Conservation (phyloP, 306 rosid genomes). For the Benincasa hispida region DNA sequence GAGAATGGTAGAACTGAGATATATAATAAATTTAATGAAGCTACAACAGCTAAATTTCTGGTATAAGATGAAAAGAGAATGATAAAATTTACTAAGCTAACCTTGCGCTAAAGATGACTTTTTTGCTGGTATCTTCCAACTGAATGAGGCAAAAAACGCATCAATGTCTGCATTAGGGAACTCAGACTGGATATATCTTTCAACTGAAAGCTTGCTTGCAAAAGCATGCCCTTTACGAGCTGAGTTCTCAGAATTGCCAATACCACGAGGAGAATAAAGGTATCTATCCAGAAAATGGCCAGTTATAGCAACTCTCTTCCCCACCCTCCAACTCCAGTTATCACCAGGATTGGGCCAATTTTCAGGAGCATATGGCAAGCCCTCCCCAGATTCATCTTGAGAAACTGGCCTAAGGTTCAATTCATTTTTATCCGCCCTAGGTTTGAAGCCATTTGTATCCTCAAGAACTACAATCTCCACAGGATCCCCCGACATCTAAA, state of each 20-base stretch:
- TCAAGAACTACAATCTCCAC: slow-evolving; percentile 29
- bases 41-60: background rate
- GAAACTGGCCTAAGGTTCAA: slow-evolving; percentile 14
- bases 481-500: slow-evolving; percentile 1
- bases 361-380: slow-evolving; percentile 76
- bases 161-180: slow-evolving; percentile 33
- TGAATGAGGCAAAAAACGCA: slow-evolving; percentile 54
- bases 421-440: background rate
- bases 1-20: background rate
- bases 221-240: slow-evolving; percentile 22
- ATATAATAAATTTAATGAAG: background rate
- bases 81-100: slow-evolving; percentile 5
- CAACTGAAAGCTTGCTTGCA: slow-evolving; percentile 65
- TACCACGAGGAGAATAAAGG: slow-evolving; percentile 48
- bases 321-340: slow-evolving; percentile 72
- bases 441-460: slow-evolving; percentile 15
- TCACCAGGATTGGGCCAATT: slow-evolving; percentile 79
- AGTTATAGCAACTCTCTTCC: slow-evolving; percentile 32
- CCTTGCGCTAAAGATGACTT: slow-evolving; percentile 25
- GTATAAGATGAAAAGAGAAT: background rate
- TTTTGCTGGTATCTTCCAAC: slow-evolving; percentile 66
- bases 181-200: slow-evolving; percentile 31
- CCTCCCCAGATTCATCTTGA: slow-evolving; percentile 44
- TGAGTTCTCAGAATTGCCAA: background rate
- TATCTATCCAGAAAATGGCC: slow-evolving; percentile 69